Percentiles rank a stretch among this genome's conserved stretches.
Evolutionary conservation across 1,284 basidiomycete genomes (phyloP).

Genomic region (Fomitiporia mediterranea): DNA sequence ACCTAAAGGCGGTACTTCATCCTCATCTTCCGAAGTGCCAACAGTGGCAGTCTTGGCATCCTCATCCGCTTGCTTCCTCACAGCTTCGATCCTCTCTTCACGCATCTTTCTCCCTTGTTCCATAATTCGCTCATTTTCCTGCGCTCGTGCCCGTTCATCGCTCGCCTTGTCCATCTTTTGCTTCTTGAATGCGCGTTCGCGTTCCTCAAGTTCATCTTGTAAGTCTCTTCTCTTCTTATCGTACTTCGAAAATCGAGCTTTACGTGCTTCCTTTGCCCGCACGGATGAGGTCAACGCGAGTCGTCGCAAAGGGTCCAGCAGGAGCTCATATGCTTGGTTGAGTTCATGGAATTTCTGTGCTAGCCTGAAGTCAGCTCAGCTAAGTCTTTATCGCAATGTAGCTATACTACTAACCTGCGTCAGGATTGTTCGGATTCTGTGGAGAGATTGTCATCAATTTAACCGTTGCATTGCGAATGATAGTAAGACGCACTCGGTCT

Average conservation of each 20-base stretch:
- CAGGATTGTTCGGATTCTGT: conserved; percentile 75
- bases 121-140: conserved; percentile 72
- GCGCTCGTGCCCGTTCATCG: conserved; percentile 50
- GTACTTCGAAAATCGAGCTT: conserved; percentile 69
- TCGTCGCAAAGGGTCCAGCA: conserved; percentile 79
- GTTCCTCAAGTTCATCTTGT: conserved; percentile 80
- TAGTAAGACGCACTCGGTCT: conserved; percentile 53
- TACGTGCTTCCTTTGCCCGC: conserved; percentile 65
- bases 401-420: conserved; percentile 52
- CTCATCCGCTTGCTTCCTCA: conserved; percentile 41
- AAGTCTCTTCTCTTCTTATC: conserved; percentile 77
- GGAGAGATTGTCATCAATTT: conserved; percentile 23
- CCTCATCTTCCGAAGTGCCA: conserved; percentile 37
- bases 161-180: conserved; percentile 56
- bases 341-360: conserved; percentile 86
- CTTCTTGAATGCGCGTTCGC: conserved; percentile 72
- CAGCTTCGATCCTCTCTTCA: conserved; percentile 60
- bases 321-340: conserved; percentile 78
- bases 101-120: conserved; percentile 70
- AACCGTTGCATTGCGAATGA: conserved; percentile 25
- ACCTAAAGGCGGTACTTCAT: conserved; percentile 43
- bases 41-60: conserved; percentile 26
- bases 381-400: background rate
- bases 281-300: conserved; percentile 80
- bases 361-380: conserved; percentile 22